phyloP scores from a whole-genome alignment of 345 rosid species.

The Raphanus raphanistrum region DNA sequence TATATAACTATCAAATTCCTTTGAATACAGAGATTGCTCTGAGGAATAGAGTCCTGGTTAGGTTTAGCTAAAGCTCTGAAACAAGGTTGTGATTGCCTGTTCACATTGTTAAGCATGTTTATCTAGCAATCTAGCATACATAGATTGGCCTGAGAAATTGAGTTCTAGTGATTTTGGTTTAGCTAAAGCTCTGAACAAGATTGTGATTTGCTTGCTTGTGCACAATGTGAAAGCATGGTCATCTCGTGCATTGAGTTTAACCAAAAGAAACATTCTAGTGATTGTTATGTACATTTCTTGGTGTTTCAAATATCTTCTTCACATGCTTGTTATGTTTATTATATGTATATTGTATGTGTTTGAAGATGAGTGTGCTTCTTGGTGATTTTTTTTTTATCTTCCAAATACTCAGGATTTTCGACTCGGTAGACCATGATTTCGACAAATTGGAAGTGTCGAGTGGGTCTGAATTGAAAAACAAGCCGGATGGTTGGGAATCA shows the following conservation, averaged over 20 bases:
- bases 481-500: conserved; percentile 99
- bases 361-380: conserved; percentile 9
- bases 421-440: conserved; percentile 59
- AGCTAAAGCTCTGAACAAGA: neutral
- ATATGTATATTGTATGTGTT: neutral
- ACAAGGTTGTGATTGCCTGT: conserved; percentile 1
- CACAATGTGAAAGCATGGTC: neutral
- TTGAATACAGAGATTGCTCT: neutral
- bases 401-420: conserved; percentile 62
- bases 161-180: neutral
- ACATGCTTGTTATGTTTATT: neutral
- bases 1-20: too few relatives aligned
- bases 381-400: neutral
- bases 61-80: neutral
- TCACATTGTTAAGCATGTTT: neutral
- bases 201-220: too few relatives aligned
- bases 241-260: neutral
- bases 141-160: neutral
- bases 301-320: neutral
- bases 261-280: neutral
- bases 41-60: neutral
- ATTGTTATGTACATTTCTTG: neutral
- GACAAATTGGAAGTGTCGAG: conserved; percentile 54
- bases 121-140: neutral
- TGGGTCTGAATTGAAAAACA: conserved; percentile 69